phyloP scores from a whole-genome alignment of 2,329 filamentous ascomycete species.

The Beauveria sp. region DNA sequence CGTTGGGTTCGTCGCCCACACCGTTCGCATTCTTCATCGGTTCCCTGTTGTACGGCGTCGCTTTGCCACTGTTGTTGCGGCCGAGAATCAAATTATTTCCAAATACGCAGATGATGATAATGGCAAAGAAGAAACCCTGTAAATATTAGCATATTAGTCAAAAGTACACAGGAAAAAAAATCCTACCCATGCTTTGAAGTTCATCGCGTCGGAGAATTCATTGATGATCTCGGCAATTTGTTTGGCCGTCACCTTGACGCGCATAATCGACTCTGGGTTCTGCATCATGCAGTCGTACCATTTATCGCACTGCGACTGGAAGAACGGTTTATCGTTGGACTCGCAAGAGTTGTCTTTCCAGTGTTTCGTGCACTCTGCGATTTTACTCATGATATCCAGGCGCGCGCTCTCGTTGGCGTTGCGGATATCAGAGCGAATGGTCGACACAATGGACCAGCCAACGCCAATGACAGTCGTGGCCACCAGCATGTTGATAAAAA shows the following conservation, averaged over 20 bases:
- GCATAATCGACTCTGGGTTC: slow-evolving; percentile 69
- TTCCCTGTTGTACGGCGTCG: slow-evolving; percentile 20
- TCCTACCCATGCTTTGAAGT: slow-evolving; percentile 63
- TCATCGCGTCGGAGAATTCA: slow-evolving; percentile 84
- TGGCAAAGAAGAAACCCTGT: slow-evolving; percentile 45
- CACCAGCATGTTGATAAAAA: slow-evolving; percentile 57
- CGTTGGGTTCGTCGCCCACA: slow-evolving; percentile 30
- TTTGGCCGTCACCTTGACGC: slow-evolving; percentile 73
- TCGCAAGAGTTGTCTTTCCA: slow-evolving; percentile 72
- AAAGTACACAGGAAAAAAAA: background rate
- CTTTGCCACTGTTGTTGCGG: slow-evolving; percentile 19
- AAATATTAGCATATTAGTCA: background rate
- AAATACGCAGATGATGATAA: slow-evolving; percentile 40
- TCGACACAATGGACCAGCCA: slow-evolving; percentile 59
- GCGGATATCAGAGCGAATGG: slow-evolving; percentile 67
- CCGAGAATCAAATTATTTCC: slow-evolving; percentile 44
- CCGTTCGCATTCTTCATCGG: slow-evolving; percentile 15
- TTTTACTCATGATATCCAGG: slow-evolving; percentile 63
- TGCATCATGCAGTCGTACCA: slow-evolving; percentile 87
- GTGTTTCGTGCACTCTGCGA: slow-evolving; percentile 63
- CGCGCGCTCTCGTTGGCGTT: slow-evolving; percentile 62
- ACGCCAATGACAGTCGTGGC: slow-evolving; percentile 53
- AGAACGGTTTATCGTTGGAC: slow-evolving; percentile 57
- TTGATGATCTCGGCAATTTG: slow-evolving; percentile 92
- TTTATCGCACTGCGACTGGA: slow-evolving; percentile 64